A percentile compares a stretch with the other conserved stretches of the same genome.
Evolutionary conservation across 768 basidiomycete species (phyloP).

Genomic region (Hygrophorus pudorinus): DNA sequence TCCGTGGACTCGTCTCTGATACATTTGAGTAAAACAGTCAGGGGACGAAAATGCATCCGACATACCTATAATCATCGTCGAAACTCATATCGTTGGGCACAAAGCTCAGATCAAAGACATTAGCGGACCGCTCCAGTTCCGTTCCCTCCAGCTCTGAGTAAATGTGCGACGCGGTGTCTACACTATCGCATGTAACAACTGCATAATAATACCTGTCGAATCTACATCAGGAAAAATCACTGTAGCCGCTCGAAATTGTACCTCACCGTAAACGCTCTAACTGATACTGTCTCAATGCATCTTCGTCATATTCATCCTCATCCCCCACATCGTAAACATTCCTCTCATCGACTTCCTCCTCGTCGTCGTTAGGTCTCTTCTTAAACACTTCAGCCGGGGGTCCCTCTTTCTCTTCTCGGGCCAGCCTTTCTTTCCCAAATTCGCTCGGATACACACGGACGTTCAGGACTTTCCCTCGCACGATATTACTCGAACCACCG

Average conservation of each 20-base stretch:
- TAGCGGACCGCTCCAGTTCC: slow-evolving; percentile 93
- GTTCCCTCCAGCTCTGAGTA: slow-evolving; percentile 86
- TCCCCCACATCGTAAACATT: slow-evolving; percentile 60
- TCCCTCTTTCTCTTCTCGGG: slow-evolving; percentile 80
- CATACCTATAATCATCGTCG: slow-evolving; percentile 64
- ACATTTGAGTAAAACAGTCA: neutral
- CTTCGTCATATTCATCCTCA: slow-evolving; percentile 77
- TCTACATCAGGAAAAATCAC: slow-evolving; percentile 1
- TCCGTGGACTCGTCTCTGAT: slow-evolving; percentile 77
- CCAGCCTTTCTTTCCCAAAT: slow-evolving; percentile 85
- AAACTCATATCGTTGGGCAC: slow-evolving; percentile 87
- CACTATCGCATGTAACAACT: slow-evolving; percentile 78
- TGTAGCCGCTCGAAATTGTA: neutral
- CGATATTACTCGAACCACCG: slow-evolving; percentile 22
- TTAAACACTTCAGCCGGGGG: slow-evolving; percentile 82
- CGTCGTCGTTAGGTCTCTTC: slow-evolving; percentile 29
- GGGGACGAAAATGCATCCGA: neutral
- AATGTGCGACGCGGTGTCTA: slow-evolving; percentile 67
- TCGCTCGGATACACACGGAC: slow-evolving; percentile 88
- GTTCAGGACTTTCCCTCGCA: slow-evolving; percentile 58
- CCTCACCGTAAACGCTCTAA: slow-evolving; percentile 82
- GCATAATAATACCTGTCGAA: slow-evolving; percentile 85
- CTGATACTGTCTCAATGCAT: slow-evolving; percentile 84
- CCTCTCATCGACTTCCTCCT: slow-evolving; percentile 53
- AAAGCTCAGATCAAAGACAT: slow-evolving; percentile 91